Conservation (phyloP, 306 rosid genomes). For the Cucurbita argyrosperma region DNA sequence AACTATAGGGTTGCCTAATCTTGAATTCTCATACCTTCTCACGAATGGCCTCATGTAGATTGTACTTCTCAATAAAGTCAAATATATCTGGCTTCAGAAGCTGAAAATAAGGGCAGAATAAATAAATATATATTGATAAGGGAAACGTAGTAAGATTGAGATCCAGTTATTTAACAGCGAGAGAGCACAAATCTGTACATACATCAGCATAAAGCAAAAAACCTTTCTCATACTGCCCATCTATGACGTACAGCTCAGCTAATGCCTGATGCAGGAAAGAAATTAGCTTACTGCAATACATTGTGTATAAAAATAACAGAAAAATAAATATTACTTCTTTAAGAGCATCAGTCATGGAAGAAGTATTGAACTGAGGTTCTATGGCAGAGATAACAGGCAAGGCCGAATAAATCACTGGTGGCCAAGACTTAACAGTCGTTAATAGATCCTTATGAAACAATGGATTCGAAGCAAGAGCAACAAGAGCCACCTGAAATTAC, state of each 20-base stretch:
- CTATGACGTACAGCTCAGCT: constrained; percentile 74
- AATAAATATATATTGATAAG: neutral
- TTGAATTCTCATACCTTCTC: constrained; percentile 53
- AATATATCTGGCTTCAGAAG: constrained; percentile 77
- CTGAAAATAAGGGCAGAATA: constrained; percentile 34
- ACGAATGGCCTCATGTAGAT: constrained; percentile 56
- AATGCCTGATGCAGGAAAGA: constrained; percentile 48
- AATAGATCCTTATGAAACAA: constrained; percentile 70
- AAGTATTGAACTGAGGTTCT: constrained; percentile 83
- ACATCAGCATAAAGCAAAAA: constrained; percentile 91
- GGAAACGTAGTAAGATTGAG: neutral
- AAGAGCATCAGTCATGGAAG: constrained; percentile 69
- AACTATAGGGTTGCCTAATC: neutral
- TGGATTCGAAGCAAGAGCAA: constrained; percentile 82
- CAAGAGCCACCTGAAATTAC: constrained; percentile 78
- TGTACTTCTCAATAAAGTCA: constrained; percentile 80
- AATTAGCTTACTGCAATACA: neutral
- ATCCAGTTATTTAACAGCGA: neutral
- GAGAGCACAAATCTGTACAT: constrained; percentile 17
- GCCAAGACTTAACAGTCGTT: constrained; percentile 73
- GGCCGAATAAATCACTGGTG: constrained; percentile 59
- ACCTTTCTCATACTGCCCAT: constrained; percentile 76
- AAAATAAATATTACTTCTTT: constrained; percentile 46
- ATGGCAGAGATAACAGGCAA: constrained; percentile 84
- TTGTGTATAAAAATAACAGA: neutral